phyloP scores from a whole-genome alignment of 176 grass and related monocot genomes.

The Eragrostis curvula region DNA sequence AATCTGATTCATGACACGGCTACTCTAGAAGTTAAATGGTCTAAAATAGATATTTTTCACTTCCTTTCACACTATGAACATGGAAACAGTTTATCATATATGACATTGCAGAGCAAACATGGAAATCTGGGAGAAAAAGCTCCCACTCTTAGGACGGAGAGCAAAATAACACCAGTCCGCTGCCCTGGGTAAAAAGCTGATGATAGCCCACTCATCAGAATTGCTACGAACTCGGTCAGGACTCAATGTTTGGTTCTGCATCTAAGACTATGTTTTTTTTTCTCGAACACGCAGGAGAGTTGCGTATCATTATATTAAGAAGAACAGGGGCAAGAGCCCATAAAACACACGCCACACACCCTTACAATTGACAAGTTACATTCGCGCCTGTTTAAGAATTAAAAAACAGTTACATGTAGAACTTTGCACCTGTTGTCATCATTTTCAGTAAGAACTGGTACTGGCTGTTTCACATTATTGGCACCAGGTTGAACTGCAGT shows the following conservation, averaged over 20 bases:
- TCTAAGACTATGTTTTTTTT: too few relatives aligned
- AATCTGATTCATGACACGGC: not conserved
- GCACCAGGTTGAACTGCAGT: constrained; percentile 40
- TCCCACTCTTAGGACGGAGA: not conserved
- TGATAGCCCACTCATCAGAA: not conserved
- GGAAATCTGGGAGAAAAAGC: not conserved
- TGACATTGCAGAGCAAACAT: constrained; percentile 11
- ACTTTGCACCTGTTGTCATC: constrained; percentile 69
- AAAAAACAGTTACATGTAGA: constrained; percentile 10
- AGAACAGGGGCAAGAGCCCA: too few relatives aligned
- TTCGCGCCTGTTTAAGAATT: too few relatives aligned
- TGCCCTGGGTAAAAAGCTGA: not conserved
- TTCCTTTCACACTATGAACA: not conserved
- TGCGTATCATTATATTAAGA: too few relatives aligned
- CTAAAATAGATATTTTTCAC: constrained; percentile 9
- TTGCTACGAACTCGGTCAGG: not conserved
- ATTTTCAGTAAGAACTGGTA: constrained; percentile 52
- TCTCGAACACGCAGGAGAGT: too few relatives aligned
- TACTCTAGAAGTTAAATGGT: not conserved
- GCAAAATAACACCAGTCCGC: not conserved
- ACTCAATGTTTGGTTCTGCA: not conserved
- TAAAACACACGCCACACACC: too few relatives aligned
- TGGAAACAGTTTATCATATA: not conserved
- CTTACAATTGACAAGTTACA: too few relatives aligned
- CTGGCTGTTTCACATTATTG: constrained; percentile 57